These are phyloP conservation scores for Meyerozyma sp. DNA, from an alignment of 1,139 yeast species.

Conservation along the genomic window DNA sequence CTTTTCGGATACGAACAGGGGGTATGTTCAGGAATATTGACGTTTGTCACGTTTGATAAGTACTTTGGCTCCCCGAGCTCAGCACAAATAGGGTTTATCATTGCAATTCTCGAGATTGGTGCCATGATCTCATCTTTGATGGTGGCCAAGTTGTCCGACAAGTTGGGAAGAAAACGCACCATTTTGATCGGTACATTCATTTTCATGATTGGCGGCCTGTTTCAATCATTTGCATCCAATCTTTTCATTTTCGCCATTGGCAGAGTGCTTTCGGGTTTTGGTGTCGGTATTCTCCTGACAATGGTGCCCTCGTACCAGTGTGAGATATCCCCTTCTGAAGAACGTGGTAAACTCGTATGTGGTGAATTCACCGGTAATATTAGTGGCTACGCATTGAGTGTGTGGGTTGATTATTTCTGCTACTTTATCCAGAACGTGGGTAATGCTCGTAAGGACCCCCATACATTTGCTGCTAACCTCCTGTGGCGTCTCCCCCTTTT, in stretches of 20 bases:
- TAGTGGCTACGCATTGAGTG: constrained; percentile 46
- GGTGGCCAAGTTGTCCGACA: constrained; percentile 44
- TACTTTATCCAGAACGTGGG: constrained; percentile 41
- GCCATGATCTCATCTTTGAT: constrained; percentile 44
- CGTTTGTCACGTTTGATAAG: constrained; percentile 42
- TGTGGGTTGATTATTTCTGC: constrained; percentile 52
- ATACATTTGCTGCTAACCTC: constrained; percentile 36
- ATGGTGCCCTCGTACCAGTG: constrained; percentile 53
- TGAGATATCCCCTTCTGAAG: constrained; percentile 52
- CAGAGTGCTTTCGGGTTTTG: constrained; percentile 46
- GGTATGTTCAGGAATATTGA: constrained; percentile 72
- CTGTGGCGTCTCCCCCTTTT: constrained; percentile 51
- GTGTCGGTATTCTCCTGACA: constrained; percentile 49
- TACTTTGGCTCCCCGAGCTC: constrained; percentile 44
- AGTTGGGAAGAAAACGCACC: constrained; percentile 44
- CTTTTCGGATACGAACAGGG: constrained; percentile 91
- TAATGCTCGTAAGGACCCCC: constrained; percentile 33
- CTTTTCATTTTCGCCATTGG: constrained; percentile 42
- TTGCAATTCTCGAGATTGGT: constrained; percentile 49
- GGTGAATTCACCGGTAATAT: constrained; percentile 54
- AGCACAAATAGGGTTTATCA: constrained; percentile 44
- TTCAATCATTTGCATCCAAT: constrained; percentile 43
- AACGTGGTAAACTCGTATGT: constrained; percentile 50
- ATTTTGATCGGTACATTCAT: constrained; percentile 44
- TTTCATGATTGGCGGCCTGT: constrained; percentile 47